phyloP scores from a whole-genome alignment of 2,329 filamentous ascomycete species.

The Venturia nashicola region DNA sequence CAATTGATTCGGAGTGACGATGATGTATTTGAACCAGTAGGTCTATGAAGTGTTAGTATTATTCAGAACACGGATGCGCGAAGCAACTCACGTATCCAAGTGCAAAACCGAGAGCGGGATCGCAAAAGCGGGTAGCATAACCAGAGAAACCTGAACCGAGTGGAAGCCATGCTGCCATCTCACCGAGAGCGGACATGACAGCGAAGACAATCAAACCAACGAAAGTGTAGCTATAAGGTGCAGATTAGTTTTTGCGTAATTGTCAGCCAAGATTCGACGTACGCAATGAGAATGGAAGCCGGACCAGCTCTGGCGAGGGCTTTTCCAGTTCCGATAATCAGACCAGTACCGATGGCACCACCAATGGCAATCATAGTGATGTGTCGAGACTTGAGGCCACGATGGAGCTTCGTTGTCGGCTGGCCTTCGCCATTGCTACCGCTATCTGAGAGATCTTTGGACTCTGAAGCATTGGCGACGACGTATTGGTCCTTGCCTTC shows the following conservation, averaged over 20 bases:
- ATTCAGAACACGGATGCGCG: not conserved
- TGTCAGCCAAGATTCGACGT: not conserved
- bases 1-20: constrained; percentile 73
- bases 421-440: not conserved
- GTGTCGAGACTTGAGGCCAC: constrained; percentile 41
- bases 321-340: constrained; percentile 53
- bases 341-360: constrained; percentile 38
- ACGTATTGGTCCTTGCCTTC: constrained; percentile 4
- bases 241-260: not conserved
- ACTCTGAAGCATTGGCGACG: not conserved
- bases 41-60: constrained; percentile 17
- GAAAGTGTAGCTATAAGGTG: constrained; percentile 38
- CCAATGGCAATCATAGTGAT: constrained; percentile 53
- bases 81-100: constrained; percentile 50
- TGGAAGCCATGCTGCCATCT: constrained; percentile 77
- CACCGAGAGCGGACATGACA: constrained; percentile 46
- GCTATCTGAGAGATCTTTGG: not conserved
- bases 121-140: constrained; percentile 67
- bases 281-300: constrained; percentile 55
- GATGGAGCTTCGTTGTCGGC: constrained; percentile 27
- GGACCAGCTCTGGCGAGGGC: constrained; percentile 27
- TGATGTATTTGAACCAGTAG: constrained; percentile 67
- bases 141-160: constrained; percentile 69
- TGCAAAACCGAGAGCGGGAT: constrained; percentile 69
- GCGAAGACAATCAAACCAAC: constrained; percentile 40